Conservation (phyloP, 176 grass and related monocot species). For the Oryza coarctata region DNA sequence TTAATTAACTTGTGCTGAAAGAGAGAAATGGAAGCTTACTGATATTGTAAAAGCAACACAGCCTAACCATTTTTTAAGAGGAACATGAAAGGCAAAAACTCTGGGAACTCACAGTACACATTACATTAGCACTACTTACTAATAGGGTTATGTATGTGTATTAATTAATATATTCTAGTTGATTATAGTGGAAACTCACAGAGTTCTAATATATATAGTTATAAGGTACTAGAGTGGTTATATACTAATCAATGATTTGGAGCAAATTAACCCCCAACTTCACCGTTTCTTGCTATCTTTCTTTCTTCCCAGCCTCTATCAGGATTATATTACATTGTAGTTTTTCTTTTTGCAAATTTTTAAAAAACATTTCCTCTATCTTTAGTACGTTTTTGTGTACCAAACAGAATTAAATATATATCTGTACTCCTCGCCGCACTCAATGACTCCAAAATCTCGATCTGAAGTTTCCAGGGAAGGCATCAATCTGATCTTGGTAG, state of each 20-base stretch:
- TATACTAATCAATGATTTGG: background rate
- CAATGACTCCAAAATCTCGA: background rate
- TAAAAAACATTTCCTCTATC: background rate
- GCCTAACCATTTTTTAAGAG: background rate
- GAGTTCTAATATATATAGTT: no score
- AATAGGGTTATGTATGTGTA: no score
- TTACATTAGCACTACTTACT: no score
- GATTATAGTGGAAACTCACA: background rate
- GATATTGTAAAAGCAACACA: background rate
- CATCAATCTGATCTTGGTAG: background rate
- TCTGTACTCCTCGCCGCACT: no score
- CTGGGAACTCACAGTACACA: background rate
- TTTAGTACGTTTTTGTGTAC: background rate
- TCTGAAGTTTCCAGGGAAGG: background rate
- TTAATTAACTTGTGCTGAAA: constrained; percentile 28
- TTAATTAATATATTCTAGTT: background rate
- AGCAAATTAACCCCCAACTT: background rate
- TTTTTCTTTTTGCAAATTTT: background rate
- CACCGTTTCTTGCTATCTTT: background rate
- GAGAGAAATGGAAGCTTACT: background rate
- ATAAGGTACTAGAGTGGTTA: background rate
- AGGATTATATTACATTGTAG: no score
- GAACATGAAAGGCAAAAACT: background rate
- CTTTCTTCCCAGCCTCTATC: background rate
- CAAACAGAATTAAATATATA: background rate